phyloP scores from a whole-genome alignment of 2,329 filamentous ascomycete genomes.

The Raffaelea ambrosiae region DNA sequence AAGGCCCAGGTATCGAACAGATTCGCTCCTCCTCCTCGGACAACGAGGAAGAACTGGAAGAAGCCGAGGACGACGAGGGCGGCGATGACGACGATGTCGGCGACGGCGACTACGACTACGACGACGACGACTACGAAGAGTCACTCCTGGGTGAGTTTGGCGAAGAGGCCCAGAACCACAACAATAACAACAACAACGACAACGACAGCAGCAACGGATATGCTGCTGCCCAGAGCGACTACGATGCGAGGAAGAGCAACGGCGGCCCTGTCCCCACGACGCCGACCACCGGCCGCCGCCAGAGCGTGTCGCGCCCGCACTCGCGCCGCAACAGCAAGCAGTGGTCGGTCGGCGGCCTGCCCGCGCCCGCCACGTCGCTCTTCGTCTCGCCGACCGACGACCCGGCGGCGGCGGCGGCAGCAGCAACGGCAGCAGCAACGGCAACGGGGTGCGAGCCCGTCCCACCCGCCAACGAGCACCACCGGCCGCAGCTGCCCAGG shows the following conservation, averaged over 20 bases:
- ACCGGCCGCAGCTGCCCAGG: not conserved
- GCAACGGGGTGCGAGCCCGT: too few species aligned
- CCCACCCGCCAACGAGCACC: too few species aligned
- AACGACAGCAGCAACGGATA: not conserved
- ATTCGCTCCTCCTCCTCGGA: constrained; percentile 18
- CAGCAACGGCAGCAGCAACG: too few species aligned
- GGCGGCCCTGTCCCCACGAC: too few species aligned
- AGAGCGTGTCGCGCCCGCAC: not conserved
- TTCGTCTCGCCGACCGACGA: too few species aligned
- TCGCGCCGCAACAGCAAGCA: too few species aligned
- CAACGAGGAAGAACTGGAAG: constrained; percentile 22
- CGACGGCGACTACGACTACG: not conserved
- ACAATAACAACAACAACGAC: constrained; percentile 3
- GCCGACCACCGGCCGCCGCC: too few species aligned
- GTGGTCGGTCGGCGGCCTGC: too few species aligned
- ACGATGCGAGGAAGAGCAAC: too few species aligned
- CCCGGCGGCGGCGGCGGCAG: too few species aligned
- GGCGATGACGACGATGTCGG: constrained; percentile 14
- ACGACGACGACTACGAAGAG: constrained; percentile 9
- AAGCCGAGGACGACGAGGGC: constrained; percentile 27
- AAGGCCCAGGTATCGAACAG: constrained; percentile 58
- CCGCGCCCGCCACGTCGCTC: too few species aligned
- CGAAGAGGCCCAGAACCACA: not conserved
- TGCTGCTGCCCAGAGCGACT: not conserved
- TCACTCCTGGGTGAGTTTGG: constrained; percentile 1